phyloP scores from a whole-genome alignment of 2,329 filamentous ascomycete species.

The Alternaria sp. region DNA sequence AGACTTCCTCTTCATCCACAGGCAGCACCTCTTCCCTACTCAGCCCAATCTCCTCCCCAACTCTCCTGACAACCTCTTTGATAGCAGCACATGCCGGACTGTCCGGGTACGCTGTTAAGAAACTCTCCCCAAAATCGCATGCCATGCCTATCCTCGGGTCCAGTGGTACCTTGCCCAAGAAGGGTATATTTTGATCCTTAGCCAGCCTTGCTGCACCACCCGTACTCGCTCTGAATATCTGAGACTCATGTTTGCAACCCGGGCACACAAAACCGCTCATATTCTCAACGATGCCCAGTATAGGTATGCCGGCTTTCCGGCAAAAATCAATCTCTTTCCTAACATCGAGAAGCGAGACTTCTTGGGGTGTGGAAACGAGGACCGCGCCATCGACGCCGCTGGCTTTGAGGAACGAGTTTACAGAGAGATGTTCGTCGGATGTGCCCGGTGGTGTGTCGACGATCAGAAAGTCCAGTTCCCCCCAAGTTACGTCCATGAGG shows the following conservation, averaged over 20 bases:
- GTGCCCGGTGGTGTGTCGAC: constrained; percentile 97
- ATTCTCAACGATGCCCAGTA: constrained; percentile 93
- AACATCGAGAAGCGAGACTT: constrained; percentile 90
- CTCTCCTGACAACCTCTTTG: constrained; percentile 76
- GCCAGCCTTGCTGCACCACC: constrained; percentile 84
- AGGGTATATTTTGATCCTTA: constrained; percentile 85
- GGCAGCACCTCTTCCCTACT: constrained; percentile 38
- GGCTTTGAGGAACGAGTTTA: constrained; percentile 90
- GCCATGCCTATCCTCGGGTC: constrained; percentile 96
- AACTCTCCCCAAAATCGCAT: constrained; percentile 97
- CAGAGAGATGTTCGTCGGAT: constrained; percentile 91
- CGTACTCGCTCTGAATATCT: constrained; percentile 92
- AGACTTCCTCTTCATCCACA: constrained; percentile 27
- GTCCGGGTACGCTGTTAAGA: constrained; percentile 91
- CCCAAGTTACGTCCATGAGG: constrained; percentile 97
- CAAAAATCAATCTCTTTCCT: constrained; percentile 99
- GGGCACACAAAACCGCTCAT: constrained; percentile 98
- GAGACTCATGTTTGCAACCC: constrained; percentile 78
- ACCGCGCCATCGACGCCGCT: constrained; percentile 93
- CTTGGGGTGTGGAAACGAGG: constrained; percentile 92
- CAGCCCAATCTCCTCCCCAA: constrained; percentile 61
- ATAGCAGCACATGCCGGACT: constrained; percentile 89
- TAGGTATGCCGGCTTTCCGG: constrained; percentile 86
- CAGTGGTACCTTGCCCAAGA: constrained; percentile 86
- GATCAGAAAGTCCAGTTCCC: constrained; percentile 88